Percentiles rank a stretch among this genome's conserved stretches.
Evolutionary conservation across 2,329 filamentous ascomycete genomes (phyloP).

Genomic region (Diaporthe capsici): DNA sequence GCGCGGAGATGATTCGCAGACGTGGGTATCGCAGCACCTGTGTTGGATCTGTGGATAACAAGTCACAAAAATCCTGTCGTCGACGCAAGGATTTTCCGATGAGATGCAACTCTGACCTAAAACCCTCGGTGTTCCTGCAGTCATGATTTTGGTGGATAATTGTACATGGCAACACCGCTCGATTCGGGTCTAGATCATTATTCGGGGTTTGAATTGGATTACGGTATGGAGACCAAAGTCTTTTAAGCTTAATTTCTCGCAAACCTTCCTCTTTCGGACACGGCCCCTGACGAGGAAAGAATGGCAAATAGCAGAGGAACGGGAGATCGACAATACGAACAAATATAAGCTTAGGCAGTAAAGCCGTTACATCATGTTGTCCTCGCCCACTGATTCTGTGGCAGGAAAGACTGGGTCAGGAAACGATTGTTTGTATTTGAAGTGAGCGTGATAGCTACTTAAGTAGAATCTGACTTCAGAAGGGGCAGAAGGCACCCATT

Average conservation of each 20-base stretch:
- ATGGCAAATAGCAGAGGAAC: too few relatives aligned
- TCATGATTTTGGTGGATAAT: not conserved
- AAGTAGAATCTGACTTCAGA: too few relatives aligned
- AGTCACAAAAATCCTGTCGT: not conserved
- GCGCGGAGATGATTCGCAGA: not conserved
- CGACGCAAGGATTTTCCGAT: not conserved
- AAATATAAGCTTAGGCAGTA: fast-evolving
- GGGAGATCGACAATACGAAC: not conserved
- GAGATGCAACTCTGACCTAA: not conserved
- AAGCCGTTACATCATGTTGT: too few relatives aligned
- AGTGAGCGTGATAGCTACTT: too few relatives aligned
- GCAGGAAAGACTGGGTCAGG: too few relatives aligned
- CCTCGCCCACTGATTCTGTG: not conserved
- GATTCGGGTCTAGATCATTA: not conserved
- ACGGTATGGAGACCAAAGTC: not conserved
- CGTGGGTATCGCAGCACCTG: not conserved
- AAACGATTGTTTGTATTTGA: too few relatives aligned
- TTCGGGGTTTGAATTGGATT: too few relatives aligned
- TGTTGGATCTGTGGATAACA: not conserved
- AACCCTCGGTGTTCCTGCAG: not conserved
- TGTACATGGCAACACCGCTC: too few relatives aligned
- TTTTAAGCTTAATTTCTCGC: not conserved
- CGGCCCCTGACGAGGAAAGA: not conserved
- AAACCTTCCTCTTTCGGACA: not conserved
- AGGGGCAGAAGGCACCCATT: too few relatives aligned